These are phyloP conservation scores for Blastobotrys elegans DNA, from an alignment of 1,139 yeast species.

Conservation along the genomic window DNA sequence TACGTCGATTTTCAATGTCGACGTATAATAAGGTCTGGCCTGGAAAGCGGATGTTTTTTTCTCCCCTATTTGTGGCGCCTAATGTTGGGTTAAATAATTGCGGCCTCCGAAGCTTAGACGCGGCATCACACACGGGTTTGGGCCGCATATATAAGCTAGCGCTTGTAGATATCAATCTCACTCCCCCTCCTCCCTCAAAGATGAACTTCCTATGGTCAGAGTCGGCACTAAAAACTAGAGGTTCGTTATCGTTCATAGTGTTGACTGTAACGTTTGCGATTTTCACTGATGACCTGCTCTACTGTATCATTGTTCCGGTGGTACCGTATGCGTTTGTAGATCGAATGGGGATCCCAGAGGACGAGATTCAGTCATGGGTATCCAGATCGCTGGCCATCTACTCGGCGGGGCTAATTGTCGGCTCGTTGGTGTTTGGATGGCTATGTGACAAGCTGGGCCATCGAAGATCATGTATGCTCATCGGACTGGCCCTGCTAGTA, in stretches of 20 bases:
- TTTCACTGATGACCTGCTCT: constrained; percentile 34
- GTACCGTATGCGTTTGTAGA: constrained; percentile 33
- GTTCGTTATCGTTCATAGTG: constrained; percentile 23
- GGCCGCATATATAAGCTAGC: too few species aligned
- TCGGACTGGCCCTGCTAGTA: constrained; percentile 30
- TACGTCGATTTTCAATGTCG: too few species aligned
- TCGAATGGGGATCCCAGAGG: constrained; percentile 27
- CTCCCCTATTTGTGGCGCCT: too few species aligned
- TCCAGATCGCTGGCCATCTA: constrained; percentile 32
- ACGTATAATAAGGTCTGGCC: too few species aligned
- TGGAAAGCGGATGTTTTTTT: too few species aligned
- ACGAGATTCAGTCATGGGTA: constrained; percentile 27
- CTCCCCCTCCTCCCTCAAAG: too few species aligned
- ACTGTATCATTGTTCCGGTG: constrained; percentile 34
- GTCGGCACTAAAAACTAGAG: not conserved
- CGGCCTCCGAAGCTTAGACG: too few species aligned
- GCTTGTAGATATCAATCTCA: too few species aligned
- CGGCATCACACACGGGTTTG: too few species aligned
- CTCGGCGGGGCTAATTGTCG: constrained; percentile 33
- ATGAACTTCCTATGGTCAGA: not conserved
- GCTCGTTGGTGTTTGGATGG: constrained; percentile 30
- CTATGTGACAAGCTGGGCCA: constrained; percentile 10
- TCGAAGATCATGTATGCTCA: constrained; percentile 29
- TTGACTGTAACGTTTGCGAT: constrained; percentile 31
- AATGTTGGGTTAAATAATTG: too few species aligned